Evolutionary conservation across 257 asterid species (phyloP).

Genomic region (Cruciata laevipes): DNA sequence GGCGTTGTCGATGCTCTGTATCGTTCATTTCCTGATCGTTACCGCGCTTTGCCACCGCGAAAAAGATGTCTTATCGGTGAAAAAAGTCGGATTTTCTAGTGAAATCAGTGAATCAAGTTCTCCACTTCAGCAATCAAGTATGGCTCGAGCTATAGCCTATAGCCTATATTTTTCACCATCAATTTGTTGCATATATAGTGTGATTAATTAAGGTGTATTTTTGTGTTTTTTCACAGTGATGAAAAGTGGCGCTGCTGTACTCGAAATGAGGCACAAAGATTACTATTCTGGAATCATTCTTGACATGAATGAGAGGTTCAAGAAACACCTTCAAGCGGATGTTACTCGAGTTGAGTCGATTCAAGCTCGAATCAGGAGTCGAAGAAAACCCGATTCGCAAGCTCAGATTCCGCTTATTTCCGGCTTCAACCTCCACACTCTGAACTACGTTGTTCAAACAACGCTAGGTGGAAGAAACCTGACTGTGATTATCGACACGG

Average conservation of each 20-base stretch:
- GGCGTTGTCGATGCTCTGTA: background rate
- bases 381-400: slow-evolving; percentile 28
- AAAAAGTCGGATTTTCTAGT: slow-evolving; percentile 24
- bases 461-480: slow-evolving; percentile 51
- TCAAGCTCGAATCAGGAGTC: slow-evolving; percentile 42
- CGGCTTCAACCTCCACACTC: slow-evolving; percentile 60
- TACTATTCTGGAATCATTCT: slow-evolving; percentile 27
- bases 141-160: no score
- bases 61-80: slow-evolving; percentile 39
- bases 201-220: no score
- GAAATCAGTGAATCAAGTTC: slow-evolving; percentile 16
- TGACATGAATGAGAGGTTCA: slow-evolving; percentile 28
- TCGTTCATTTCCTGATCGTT: slow-evolving; percentile 13
- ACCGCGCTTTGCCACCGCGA: slow-evolving; percentile 27
- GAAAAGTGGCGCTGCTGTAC: slow-evolving; percentile 50
- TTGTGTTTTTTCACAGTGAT: slow-evolving; percentile 35
- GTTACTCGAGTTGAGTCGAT: slow-evolving; percentile 46
- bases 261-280: slow-evolving; percentile 70
- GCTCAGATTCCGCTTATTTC: slow-evolving; percentile 47
- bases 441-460: slow-evolving; percentile 66
- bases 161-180: background rate
- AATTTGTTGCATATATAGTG: no score
- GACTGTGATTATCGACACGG: slow-evolving; percentile 78
- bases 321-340: slow-evolving; percentile 32
- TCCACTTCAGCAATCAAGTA: slow-evolving; percentile 50